A percentile compares a stretch with the other conserved stretches of the same genome.
Evolutionary conservation across 1,284 basidiomycete genomes (phyloP).

Genomic region (Apiotrichum sp.): DNA sequence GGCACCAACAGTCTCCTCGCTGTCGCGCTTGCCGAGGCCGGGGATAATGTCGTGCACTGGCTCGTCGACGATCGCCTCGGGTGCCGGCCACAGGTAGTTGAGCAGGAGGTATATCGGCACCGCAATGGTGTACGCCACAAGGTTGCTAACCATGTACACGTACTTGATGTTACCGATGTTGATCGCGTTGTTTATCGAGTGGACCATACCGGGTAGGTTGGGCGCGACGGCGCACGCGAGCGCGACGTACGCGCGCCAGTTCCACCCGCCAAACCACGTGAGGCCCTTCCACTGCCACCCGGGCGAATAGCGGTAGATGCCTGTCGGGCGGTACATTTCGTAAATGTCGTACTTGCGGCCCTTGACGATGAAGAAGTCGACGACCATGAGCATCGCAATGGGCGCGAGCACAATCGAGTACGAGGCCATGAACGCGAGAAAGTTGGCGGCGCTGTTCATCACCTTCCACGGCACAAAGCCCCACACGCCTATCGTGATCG

Average conservation of each 20-base stretch:
- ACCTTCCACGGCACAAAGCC: slow-evolving; percentile 44
- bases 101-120: slow-evolving; percentile 59
- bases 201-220: slow-evolving; percentile 59
- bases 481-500: slow-evolving; percentile 65
- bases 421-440: slow-evolving; percentile 37
- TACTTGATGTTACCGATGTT: slow-evolving; percentile 57
- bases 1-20: background rate
- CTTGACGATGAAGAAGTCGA: slow-evolving; percentile 37
- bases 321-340: slow-evolving; percentile 32
- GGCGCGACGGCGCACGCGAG: slow-evolving; percentile 64
- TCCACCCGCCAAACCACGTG: too few species aligned
- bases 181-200: slow-evolving; percentile 44
- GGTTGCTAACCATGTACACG: slow-evolving; percentile 46
- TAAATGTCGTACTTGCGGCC: slow-evolving; percentile 30
- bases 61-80: slow-evolving; percentile 56
- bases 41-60: slow-evolving; percentile 49
- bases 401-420: slow-evolving; percentile 42
- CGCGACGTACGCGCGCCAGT: slow-evolving; percentile 55
- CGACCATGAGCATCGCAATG: slow-evolving; percentile 32
- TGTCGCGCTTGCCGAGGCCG: background rate
- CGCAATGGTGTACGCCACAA: background rate
- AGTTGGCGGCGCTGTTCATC: slow-evolving; percentile 24
- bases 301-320: slow-evolving; percentile 33
- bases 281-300: too few species aligned
- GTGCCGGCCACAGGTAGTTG: slow-evolving; percentile 57